phyloP scores from a whole-genome alignment of 2,329 filamentous ascomycete genomes.

The Aspergillus sp. region DNA sequence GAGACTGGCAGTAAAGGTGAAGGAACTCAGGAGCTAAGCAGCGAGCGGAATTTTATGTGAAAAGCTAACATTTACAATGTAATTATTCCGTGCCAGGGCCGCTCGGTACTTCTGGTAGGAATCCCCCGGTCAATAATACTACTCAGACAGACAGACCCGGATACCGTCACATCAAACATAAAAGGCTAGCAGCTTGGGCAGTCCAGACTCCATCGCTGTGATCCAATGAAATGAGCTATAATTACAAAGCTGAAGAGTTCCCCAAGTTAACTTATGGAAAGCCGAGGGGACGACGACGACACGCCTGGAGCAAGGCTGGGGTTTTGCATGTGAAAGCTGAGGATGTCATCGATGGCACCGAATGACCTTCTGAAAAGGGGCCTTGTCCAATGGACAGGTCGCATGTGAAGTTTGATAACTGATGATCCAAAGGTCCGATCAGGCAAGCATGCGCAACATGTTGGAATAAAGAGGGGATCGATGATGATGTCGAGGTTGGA shows the following conservation, averaged over 20 bases:
- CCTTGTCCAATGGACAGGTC: not conserved
- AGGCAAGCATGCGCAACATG: not conserved
- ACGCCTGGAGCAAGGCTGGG: not conserved
- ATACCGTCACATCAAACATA: not conserved
- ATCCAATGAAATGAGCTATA: not conserved
- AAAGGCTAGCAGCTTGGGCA: not conserved
- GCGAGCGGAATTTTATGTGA: not conserved
- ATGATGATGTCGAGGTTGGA: not conserved
- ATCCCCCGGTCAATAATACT: not conserved
- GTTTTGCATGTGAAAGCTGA: slow-evolving; percentile 11
- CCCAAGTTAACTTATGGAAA: not conserved
- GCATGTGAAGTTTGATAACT: slow-evolving; percentile 16
- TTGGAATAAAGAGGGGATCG: not conserved
- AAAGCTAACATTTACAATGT: not conserved
- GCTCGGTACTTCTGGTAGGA: not conserved
- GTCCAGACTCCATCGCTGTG: not conserved
- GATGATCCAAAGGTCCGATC: not conserved
- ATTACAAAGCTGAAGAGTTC: not conserved
- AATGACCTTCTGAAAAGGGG: slow-evolving; percentile 1
- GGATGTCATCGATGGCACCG: slow-evolving; percentile 8
- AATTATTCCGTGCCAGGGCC: not conserved
- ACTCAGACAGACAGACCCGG: not conserved
- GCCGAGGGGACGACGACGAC: not conserved
- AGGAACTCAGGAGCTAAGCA: not conserved
- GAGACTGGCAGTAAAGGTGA: not conserved